Evolutionary conservation across 2,329 filamentous ascomycete genomes (phyloP).

Genomic region (Ophiognomonia clavigignenti-juglandacearum): DNA sequence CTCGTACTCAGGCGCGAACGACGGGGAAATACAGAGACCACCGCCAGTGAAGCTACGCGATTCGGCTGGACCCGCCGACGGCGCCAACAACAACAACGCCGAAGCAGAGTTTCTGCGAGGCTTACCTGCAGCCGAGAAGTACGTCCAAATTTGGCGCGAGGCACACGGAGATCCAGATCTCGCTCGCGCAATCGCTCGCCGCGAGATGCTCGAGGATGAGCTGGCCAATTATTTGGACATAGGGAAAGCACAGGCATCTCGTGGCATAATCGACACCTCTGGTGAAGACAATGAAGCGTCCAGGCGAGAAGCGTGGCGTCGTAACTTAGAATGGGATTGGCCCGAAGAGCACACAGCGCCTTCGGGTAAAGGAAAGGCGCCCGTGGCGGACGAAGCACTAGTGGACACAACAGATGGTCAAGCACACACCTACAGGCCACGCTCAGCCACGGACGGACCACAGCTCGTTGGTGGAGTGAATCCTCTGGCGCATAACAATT

Average conservation of each 20-base stretch:
- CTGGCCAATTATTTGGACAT: constrained; percentile 56
- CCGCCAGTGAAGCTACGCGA: not conserved
- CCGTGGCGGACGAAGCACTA: not conserved
- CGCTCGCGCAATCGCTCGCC: constrained; percentile 56
- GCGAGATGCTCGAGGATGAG: constrained; percentile 54
- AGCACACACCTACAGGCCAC: constrained; percentile 32
- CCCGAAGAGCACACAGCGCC: not conserved
- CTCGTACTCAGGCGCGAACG: not conserved
- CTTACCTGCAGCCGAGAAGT: constrained; percentile 23
- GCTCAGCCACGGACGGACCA: constrained; percentile 55
- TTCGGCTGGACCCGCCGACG: not conserved
- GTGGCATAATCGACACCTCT: constrained; percentile 7
- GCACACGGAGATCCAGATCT: constrained; percentile 55
- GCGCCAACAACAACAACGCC: constrained; percentile 14
- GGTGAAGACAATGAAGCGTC: constrained; percentile 5
- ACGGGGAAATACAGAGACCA: not conserved
- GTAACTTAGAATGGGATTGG: constrained; percentile 16
- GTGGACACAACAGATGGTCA: constrained; percentile 6
- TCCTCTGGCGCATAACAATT: constrained; percentile 55
- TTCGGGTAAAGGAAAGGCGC: constrained; percentile 12
- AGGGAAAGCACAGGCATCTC: constrained; percentile 34
- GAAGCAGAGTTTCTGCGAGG: constrained; percentile 27
- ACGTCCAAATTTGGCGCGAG: constrained; percentile 52
- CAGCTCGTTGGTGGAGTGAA: constrained; percentile 38
- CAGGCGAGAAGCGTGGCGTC: not conserved